These are phyloP conservation scores for Heterobasidion occidentale DNA, from an alignment of 1,284 basidiomycete species.

Conservation along the genomic window DNA sequence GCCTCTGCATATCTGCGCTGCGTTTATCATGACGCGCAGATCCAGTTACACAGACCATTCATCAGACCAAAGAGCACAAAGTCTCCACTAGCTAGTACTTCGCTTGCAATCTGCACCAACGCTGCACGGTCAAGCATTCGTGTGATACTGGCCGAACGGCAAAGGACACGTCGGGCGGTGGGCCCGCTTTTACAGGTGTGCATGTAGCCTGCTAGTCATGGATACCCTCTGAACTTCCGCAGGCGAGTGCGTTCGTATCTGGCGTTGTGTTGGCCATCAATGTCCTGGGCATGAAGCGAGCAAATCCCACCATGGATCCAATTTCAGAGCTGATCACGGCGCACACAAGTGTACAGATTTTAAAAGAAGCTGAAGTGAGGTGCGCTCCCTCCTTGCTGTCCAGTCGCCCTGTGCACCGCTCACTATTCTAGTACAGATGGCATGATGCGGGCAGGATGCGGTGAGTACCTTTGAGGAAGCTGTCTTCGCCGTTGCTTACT, in stretches of 20 bases:
- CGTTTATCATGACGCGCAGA: slow-evolving; percentile 48
- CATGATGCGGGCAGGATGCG: too few species aligned
- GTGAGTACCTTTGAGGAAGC: too few species aligned
- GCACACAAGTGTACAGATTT: background rate
- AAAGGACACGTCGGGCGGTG: background rate
- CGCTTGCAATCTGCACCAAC: slow-evolving; percentile 57
- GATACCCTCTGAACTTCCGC: too few species aligned
- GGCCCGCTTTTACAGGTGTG: too few species aligned
- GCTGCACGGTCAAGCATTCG: slow-evolving; percentile 51
- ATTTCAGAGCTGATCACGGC: background rate
- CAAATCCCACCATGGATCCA: background rate
- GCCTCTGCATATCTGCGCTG: slow-evolving; percentile 48
- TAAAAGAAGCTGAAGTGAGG: background rate
- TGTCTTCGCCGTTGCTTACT: too few species aligned
- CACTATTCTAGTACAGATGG: too few species aligned
- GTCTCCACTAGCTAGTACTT: slow-evolving; percentile 39
- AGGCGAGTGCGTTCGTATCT: too few species aligned
- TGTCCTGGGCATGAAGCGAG: background rate
- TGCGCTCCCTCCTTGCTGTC: background rate
- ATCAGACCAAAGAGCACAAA: slow-evolving; percentile 42
- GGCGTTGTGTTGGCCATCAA: background rate
- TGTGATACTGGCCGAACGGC: slow-evolving; percentile 36
- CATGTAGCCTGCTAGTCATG: too few species aligned
- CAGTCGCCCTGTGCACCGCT: too few species aligned
- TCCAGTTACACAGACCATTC: slow-evolving; percentile 56